Evolutionary conservation across 1,284 basidiomycete species (phyloP).

Genomic region (Coniferiporia weirii): DNA sequence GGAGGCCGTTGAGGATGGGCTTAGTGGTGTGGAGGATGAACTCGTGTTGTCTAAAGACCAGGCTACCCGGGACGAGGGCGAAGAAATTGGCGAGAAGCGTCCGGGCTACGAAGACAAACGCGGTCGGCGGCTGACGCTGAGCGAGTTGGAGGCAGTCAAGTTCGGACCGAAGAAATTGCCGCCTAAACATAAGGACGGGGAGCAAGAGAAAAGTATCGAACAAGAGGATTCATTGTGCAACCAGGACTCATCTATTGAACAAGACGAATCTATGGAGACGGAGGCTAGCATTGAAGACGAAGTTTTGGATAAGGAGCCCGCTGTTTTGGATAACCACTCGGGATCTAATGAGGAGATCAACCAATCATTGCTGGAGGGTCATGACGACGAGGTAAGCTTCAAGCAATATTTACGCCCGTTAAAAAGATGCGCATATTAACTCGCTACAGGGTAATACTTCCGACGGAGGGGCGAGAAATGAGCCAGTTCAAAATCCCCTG

Average conservation of each 20-base stretch:
- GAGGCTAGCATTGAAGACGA: background rate
- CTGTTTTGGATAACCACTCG: background rate
- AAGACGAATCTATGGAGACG: background rate
- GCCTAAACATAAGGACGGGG: background rate
- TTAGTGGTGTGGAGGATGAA: background rate
- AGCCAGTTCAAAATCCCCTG: background rate
- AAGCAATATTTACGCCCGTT: background rate
- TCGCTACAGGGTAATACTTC: background rate
- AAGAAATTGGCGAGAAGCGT: background rate
- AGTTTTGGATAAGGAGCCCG: background rate
- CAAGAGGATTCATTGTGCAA: background rate
- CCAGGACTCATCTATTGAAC: background rate
- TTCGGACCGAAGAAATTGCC: constrained; percentile 6
- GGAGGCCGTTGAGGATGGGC: constrained; percentile 30
- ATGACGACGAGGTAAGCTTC: background rate
- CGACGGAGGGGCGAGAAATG: background rate
- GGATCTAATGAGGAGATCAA: background rate
- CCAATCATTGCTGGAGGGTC: background rate
- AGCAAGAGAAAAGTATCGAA: background rate
- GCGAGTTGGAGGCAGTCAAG: constrained; percentile 13
- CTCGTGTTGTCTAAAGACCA: background rate
- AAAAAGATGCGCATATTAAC: background rate
- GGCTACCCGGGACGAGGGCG: background rate
- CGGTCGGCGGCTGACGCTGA: constrained; percentile 16
- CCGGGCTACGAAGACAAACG: constrained; percentile 6